These are phyloP conservation scores for Thelonectria rubi DNA, from an alignment of 2,329 filamentous ascomycete genomes.

Conservation along the genomic window DNA sequence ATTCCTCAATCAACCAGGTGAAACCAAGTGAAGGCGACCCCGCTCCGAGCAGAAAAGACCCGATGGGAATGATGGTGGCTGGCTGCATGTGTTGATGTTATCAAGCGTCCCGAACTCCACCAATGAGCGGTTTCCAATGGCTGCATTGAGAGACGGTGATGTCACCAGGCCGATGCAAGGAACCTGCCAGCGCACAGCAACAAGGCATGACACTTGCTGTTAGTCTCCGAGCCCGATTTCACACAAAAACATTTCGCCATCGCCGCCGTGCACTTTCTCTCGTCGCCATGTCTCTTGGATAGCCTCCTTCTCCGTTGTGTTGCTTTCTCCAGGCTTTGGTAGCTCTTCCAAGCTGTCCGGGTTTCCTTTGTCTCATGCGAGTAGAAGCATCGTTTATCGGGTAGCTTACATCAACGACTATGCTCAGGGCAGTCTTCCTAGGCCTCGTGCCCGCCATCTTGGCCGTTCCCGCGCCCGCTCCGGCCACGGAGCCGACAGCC, in stretches of 20 bases:
- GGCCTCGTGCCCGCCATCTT: slow-evolving; percentile 36
- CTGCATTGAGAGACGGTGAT: slow-evolving; percentile 6
- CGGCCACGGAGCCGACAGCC: slow-evolving; percentile 35
- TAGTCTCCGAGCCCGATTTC: neutral
- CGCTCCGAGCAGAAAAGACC: too few species aligned
- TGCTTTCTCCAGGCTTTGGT: neutral
- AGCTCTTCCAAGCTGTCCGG: neutral
- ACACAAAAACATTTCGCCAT: neutral
- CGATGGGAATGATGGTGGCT: neutral
- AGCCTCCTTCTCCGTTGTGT: neutral
- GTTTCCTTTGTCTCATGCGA: neutral
- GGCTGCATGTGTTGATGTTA: slow-evolving; percentile 16
- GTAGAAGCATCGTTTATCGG: neutral
- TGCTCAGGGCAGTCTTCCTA: slow-evolving; percentile 34
- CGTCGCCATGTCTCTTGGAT: neutral
- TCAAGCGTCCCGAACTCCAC: neutral
- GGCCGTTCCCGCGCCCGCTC: slow-evolving; percentile 38
- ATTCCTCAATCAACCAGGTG: too few species aligned
- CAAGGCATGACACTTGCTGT: slow-evolving; percentile 1
- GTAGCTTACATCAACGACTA: slow-evolving; percentile 11
- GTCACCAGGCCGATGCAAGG: slow-evolving; percentile 20
- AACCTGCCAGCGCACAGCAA: slow-evolving; percentile 17
- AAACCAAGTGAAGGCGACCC: too few species aligned
- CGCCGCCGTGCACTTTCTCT: neutral
- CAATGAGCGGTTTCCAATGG: slow-evolving; percentile 13